Percentiles rank a stretch among this genome's conserved stretches.
Evolutionary conservation across 176 grass and related monocot genomes (phyloP).

Genomic region (Avena insularis): DNA sequence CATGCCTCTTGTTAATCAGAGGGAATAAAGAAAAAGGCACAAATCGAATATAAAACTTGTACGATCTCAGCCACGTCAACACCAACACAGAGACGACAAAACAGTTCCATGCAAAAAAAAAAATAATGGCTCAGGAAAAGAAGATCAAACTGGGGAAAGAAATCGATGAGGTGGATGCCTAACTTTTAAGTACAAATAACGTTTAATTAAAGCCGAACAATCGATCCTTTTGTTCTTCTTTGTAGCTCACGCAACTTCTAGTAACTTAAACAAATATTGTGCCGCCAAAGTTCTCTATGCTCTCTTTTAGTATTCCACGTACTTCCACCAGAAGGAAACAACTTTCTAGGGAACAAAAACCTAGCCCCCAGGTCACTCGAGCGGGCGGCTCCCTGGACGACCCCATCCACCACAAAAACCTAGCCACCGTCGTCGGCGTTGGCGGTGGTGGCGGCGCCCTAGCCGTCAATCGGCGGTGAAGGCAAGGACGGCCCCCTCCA

Average conservation of each 20-base stretch:
- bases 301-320: neutral
- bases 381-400: no score
- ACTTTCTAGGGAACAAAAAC: neutral
- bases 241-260: neutral
- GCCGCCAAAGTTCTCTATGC: neutral
- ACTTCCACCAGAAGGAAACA: neutral
- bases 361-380: no score
- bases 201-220: neutral
- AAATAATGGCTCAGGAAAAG: neutral
- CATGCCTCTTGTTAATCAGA: neutral
- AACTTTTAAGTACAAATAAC: neutral
- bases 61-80: neutral
- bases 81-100: neutral
- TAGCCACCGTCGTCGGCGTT: no score
- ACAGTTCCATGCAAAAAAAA: neutral
- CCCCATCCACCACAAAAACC: no score
- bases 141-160: neutral
- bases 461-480: no score
- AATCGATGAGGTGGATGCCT: constrained; percentile 8
- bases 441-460: no score
- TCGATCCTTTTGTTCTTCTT: constrained; percentile 5
- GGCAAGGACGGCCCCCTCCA: no score
- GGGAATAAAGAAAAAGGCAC: neutral
- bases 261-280: neutral
- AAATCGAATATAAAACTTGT: neutral